These are phyloP conservation scores for Handroanthus guayacan DNA, from an alignment of 257 asterid species.

Conservation along the genomic window DNA sequence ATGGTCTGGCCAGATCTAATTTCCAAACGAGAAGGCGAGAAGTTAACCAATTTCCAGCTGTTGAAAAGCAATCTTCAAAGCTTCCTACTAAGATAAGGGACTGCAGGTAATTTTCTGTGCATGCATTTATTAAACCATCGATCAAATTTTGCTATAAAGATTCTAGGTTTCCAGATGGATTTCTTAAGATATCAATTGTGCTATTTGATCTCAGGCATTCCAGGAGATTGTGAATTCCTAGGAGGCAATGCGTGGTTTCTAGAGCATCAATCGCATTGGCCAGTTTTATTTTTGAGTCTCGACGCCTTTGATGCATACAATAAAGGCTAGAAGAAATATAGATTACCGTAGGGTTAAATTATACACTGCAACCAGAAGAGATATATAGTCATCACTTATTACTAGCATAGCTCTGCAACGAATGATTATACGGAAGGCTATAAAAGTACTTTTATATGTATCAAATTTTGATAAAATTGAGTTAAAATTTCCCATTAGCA, in stretches of 20 bases:
- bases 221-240: constrained; percentile 42
- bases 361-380: background rate
- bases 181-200: background rate
- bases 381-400: background rate
- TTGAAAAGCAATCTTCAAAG: constrained; percentile 34
- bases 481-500: background rate
- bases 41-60: constrained; percentile 31
- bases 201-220: constrained; percentile 39
- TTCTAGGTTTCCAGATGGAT: background rate
- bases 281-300: background rate
- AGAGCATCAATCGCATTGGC: background rate
- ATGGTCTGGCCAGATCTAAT: constrained; percentile 9
- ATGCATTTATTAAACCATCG: no score
- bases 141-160: no score
- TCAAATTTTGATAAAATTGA: constrained; percentile 17
- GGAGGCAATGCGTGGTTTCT: background rate
- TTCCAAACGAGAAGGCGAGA: constrained; percentile 26
- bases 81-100: constrained; percentile 47
- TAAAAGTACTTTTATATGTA: background rate
- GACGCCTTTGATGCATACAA: background rate
- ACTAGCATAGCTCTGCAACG: background rate
- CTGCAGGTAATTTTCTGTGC: constrained; percentile 34
- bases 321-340: constrained; percentile 8
- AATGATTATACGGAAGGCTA: background rate
- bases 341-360: background rate